These are phyloP conservation scores for Boletus fagicola DNA, from an alignment of 768 basidiomycete species.

Conservation along the genomic window DNA sequence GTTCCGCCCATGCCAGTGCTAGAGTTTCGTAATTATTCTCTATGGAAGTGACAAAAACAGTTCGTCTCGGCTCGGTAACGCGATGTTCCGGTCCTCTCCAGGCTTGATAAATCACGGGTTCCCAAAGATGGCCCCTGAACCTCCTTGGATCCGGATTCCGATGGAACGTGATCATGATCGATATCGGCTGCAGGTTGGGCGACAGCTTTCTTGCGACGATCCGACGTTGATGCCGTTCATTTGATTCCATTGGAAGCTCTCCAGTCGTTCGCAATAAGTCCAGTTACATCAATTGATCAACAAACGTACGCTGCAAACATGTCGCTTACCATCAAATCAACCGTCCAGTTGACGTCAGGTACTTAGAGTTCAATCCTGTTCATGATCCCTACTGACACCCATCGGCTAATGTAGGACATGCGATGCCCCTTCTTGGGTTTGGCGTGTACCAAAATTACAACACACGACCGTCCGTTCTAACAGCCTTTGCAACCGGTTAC, in stretches of 20 bases:
- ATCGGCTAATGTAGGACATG: constrained; percentile 39
- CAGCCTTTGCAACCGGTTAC: constrained; percentile 68
- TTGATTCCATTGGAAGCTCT: not conserved
- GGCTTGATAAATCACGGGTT: not conserved
- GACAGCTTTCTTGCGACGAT: constrained; percentile 6
- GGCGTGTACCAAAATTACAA: constrained; percentile 70
- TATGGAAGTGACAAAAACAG: not conserved
- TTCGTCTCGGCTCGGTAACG: not conserved
- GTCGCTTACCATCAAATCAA: constrained; percentile 32
- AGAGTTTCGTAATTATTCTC: constrained; percentile 12
- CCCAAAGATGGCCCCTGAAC: not conserved
- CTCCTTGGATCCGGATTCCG: constrained; percentile 8
- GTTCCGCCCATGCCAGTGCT: constrained; percentile 8
- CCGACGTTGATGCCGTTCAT: constrained; percentile 3
- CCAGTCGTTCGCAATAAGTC: not conserved
- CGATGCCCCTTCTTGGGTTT: constrained; percentile 66
- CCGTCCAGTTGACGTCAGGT: constrained; percentile 39
- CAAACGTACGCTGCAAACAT: constrained; percentile 10
- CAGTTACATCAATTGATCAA: constrained; percentile 15
- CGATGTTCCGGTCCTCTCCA: not conserved
- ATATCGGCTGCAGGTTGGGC: not conserved
- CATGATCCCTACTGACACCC: constrained; percentile 1
- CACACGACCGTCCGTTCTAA: constrained; percentile 51
- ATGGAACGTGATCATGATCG: not conserved
- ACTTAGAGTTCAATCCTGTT: constrained; percentile 12